Base-by-base conservation (phyloP, 306 rosid species). In the Alnus glutinosa region DNA sequence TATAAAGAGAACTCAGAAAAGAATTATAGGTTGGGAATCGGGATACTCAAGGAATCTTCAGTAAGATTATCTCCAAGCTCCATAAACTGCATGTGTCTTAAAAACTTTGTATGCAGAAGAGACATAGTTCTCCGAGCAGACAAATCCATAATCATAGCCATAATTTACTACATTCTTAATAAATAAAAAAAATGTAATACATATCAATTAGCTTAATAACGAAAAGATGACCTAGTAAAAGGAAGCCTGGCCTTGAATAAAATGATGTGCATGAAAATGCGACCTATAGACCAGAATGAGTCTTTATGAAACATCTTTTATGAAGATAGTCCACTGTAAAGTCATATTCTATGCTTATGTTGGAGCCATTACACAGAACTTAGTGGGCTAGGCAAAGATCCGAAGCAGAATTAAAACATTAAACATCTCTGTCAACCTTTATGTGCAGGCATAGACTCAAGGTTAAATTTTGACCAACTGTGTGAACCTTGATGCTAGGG, bases 351-450 rank as follows among this genome's bases (percentile, higher is more conserved):
- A 28, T 59, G 50, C 71, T 10, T 7, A 39, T 11, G 46, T 8
- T 36, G 4, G 9, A 13, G 19, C 36, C 18, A 59, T 30, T 30
- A 44, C 3, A 78, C 3, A 12, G 10, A 13, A 68, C 54, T 16
- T 28, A 11, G 50, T 42, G 6, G 71, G 7, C 39, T 76, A 16
- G 15, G 46, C 30, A 50, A 34, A 16, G 30, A 55, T 74, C 48
- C 46, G 19, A 66, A 23, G 48, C 44, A 36, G 23, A 75, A 70
- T n/a, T 49, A 51, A 79, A n/a, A 4, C 23, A 28, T 23, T 9
- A 37, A 73, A 42, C 30, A 50, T 13, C 9, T n/a, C 7, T 57
- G 48, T 75, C 75, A 81, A 50, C 28, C 57, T 64, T 18, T 73
- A 15, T 7, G 64, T 63, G 48, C 48, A 46, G 9, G 48, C 48